Evolutionary conservation across 1,139 yeast species (phyloP), one percentile per base, ranked within the genome.

Genomic region (Hyphopichia burtonii): DNA sequence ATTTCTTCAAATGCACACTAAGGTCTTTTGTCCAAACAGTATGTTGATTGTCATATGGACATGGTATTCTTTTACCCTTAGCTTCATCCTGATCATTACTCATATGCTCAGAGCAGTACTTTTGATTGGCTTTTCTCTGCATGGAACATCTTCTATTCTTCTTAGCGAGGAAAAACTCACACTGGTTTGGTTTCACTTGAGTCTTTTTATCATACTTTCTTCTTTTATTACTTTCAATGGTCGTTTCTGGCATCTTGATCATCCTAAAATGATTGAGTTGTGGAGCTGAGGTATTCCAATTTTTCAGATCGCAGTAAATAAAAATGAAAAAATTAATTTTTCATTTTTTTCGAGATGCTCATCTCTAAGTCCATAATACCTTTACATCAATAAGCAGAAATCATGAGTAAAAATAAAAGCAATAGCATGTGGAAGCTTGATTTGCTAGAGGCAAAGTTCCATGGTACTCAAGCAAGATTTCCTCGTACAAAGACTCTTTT

Each of bases 11-110:
- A 61, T 90, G 97, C 20, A 57, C 62, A 7, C 66, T 60, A 37
- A 88, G 57, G 41, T 79, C 82, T 36, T 72, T 67, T 39, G 69
- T 68, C 86, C 89, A 82, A 0, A 90, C 81, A 0, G 86, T 76
- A 59, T 90, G 97, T 5, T 78, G 71, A 0, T 83, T 80, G 56
- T 89, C 96, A 28, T 84, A 57, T 0, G 96, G 91, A 61, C 97
- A 90, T 3, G 83, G 80, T 0, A 90, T 72, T 46, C 96, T 65
- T 27, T 65, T 66, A 14, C 66, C 60, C 17, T 31, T 28, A 0
- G 45, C 39, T 8, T 47, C 48, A 20, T 49, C 55, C 4, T 36
- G 32, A 11, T 46, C 52, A 14, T 48, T 47, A 15, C 55, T 59
- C 59, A 71, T 48, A 57, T 86, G 95, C 51, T 84, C 86, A 3